These are phyloP conservation scores for Zymoseptoria ardabiliae DNA, from an alignment of 2,329 filamentous ascomycete genomes.

Conservation along the genomic window DNA sequence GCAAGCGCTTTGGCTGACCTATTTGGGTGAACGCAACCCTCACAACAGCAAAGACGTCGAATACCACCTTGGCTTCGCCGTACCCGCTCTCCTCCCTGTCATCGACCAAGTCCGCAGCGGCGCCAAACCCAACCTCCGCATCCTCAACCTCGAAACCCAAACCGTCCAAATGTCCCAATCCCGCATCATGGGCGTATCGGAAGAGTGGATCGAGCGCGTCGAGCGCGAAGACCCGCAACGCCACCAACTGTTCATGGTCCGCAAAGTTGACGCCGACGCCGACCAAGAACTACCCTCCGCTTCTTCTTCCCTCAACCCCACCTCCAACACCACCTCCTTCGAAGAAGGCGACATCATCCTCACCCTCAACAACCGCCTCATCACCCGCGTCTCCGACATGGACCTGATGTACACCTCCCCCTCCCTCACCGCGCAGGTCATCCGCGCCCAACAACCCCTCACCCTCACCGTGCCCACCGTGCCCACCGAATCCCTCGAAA, in stretches of 20 bases:
- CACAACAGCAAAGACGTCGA: slow-evolving; percentile 83
- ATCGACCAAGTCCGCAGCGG: slow-evolving; percentile 77
- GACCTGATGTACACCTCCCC: slow-evolving; percentile 95
- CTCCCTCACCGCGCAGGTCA: slow-evolving; percentile 72
- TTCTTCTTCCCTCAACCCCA: not conserved
- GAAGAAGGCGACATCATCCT: slow-evolving; percentile 89
- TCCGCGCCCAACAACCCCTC: slow-evolving; percentile 77
- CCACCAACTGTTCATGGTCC: slow-evolving; percentile 97
- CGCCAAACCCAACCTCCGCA: slow-evolving; percentile 71
- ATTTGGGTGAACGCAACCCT: slow-evolving; percentile 79
- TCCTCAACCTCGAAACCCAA: slow-evolving; percentile 89
- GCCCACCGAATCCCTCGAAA: slow-evolving; percentile 83
- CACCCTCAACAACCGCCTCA: slow-evolving; percentile 81
- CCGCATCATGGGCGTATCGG: slow-evolving; percentile 91
- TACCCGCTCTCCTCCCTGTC: slow-evolving; percentile 82
- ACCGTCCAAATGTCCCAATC: slow-evolving; percentile 96
- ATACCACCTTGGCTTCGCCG: slow-evolving; percentile 88
- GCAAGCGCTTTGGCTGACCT: slow-evolving; percentile 92
- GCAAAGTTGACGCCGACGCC: slow-evolving; percentile 62
- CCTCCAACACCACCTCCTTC: slow-evolving; percentile 49
- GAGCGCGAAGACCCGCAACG: slow-evolving; percentile 81
- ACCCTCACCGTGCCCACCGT: slow-evolving; percentile 74
- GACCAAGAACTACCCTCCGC: not conserved
- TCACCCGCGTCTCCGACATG: slow-evolving; percentile 86
- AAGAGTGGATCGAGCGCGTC: slow-evolving; percentile 91